Percentiles rank a stretch among this genome's conserved stretches.
Conservation (phyloP, 495 filamentous ascomycete species). For the Podospora australis region DNA sequence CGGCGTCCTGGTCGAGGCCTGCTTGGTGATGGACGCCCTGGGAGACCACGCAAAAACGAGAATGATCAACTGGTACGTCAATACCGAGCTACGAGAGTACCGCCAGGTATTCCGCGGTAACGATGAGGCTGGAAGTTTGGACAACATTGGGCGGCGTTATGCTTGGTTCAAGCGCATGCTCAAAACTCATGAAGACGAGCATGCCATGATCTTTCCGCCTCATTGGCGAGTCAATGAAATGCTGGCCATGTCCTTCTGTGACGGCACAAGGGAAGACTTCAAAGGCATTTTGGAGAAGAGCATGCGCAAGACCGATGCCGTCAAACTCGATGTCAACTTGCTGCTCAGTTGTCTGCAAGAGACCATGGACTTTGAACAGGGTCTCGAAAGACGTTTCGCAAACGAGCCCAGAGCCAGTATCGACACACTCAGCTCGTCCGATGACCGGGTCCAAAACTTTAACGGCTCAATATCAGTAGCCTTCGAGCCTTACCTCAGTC, state of each 20-base stretch:
- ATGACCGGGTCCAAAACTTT: slow-evolving; percentile 72
- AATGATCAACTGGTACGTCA: slow-evolving; percentile 94
- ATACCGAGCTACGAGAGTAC: slow-evolving; percentile 93
- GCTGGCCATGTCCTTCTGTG: slow-evolving; percentile 88
- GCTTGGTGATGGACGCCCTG: slow-evolving; percentile 88
- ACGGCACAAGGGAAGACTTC: slow-evolving; percentile 91
- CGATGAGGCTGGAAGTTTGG: slow-evolving; percentile 92
- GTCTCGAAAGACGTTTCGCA: slow-evolving; percentile 75
- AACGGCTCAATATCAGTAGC: slow-evolving; percentile 92
- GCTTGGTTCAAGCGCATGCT: slow-evolving; percentile 95
- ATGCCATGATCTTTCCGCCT: slow-evolving; percentile 78
- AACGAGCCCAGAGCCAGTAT: slow-evolving; percentile 76
- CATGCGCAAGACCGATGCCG: slow-evolving; percentile 69
- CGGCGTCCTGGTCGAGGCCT: slow-evolving; percentile 73
- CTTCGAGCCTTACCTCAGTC: slow-evolving; percentile 91
- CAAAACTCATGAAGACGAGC: slow-evolving; percentile 94
- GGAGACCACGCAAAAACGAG: slow-evolving; percentile 81
- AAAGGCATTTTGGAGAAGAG: slow-evolving; percentile 84
- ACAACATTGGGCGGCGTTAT: slow-evolving; percentile 93
- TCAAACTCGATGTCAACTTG: slow-evolving; percentile 84
- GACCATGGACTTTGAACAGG: slow-evolving; percentile 95
- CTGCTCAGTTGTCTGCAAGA: slow-evolving; percentile 90
- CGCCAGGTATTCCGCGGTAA: slow-evolving; percentile 91
- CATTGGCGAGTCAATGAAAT: slow-evolving; percentile 88
- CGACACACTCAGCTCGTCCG: slow-evolving; percentile 78